Percentiles rank a stretch among this genome's conserved stretches.
These are phyloP conservation scores for Venturiaceae sp. DNA, from an alignment of 2,329 filamentous ascomycete species.

Conservation along the genomic window DNA sequence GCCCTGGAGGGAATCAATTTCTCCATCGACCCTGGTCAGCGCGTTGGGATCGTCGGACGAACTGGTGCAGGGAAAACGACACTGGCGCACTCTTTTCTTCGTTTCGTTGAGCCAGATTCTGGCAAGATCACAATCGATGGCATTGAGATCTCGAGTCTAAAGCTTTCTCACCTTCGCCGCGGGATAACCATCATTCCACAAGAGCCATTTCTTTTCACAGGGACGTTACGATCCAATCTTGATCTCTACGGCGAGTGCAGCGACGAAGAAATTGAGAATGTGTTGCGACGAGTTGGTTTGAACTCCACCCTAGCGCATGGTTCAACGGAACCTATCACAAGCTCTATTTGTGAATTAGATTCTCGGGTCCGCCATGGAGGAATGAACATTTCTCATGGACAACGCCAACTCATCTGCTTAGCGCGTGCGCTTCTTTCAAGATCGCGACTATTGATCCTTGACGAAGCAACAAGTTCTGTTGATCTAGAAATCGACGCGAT, in stretches of 20 bases:
- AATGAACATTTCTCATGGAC: background rate
- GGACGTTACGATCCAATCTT: constrained; percentile 65
- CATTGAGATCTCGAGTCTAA: constrained; percentile 62
- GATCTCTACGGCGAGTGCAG: constrained; percentile 65
- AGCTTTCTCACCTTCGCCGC: constrained; percentile 59
- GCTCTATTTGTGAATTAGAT: background rate
- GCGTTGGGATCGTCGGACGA: constrained; percentile 54
- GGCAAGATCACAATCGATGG: constrained; percentile 50
- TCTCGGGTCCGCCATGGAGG: background rate
- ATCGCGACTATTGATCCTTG: background rate
- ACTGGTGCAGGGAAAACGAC: constrained; percentile 73
- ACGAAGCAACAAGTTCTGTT: background rate
- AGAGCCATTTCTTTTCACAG: constrained; percentile 73
- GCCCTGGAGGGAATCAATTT: constrained; percentile 64
- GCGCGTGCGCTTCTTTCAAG: background rate
- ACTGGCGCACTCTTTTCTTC: constrained; percentile 65
- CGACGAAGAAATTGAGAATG: constrained; percentile 59
- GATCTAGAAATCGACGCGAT: background rate
- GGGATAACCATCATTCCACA: constrained; percentile 73
- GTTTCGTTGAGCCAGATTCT: constrained; percentile 50
- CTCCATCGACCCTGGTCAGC: constrained; percentile 53
- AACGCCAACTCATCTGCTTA: background rate
- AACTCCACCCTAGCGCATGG: no score
- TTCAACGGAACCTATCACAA: background rate
- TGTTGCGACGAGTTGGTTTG: constrained; percentile 62